Evolutionary conservation across 495 filamentous ascomycete genomes (phyloP), one percentile per base, ranked within the genome.

Genomic region (Aspergillus coremiiformis): DNA sequence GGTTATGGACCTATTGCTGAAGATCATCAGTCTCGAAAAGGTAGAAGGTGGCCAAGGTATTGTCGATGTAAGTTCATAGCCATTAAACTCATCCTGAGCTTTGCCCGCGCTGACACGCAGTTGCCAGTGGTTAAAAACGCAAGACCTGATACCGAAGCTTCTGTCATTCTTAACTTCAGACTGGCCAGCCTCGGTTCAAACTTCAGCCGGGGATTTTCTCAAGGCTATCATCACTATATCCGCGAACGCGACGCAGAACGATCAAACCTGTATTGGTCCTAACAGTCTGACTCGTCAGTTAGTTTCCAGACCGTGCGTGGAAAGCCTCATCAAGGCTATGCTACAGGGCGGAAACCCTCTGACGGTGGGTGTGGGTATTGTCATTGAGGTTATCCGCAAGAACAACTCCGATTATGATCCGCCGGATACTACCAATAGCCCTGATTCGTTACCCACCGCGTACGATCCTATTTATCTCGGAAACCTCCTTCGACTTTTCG

Each of bases 401-500:
- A 99, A 99, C 62, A 99, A 99, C 62, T 97, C 94, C 0, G 93
- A 99, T 67, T 99, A 99, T 61, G 93, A 99, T 58, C 86, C 90
- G 3, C 86, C 90, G 3, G 94, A 97, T 56, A 84, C 87, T 55
- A 78, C 87, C 39, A 76, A 84, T 42, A 85, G 87, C 43, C 82
- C 87, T 30, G 85, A 90, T 53, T 79, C 86, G 9, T 69, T 81
- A 47, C 90, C 91, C 3, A 88, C 88, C 10, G 85, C 82, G 56
- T 85, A 87, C 44, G 93, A 99, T 62, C 94, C 93, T 5, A 99
- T 99, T 49, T 99, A 97, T 59, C 85, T 99, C 5, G 93, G 93
- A 12, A 89, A 84, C 20, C 75, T 97, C n/a, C 82, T 99, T 23
- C 84, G 94, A 37, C 76, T 89, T 29, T 99, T 97, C 63, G 93